Evolutionary conservation across 495 filamentous ascomycete species (phyloP), one percentile per base, ranked within the genome.

Genomic region (Trichoderma orchidacearum): DNA sequence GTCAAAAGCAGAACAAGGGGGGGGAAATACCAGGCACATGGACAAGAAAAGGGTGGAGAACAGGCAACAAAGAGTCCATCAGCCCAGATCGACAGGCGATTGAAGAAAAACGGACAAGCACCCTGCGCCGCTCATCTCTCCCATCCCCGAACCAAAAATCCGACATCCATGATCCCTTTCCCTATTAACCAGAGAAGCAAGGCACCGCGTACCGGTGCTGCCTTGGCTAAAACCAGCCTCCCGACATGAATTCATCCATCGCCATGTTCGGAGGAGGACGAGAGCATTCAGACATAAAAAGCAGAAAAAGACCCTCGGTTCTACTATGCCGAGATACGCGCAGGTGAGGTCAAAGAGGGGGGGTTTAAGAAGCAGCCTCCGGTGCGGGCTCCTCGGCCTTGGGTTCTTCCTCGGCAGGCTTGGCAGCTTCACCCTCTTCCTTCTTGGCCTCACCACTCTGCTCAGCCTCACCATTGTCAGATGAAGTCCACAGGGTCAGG

Each of bases 401-500:
- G 65, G 72, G 67, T 60, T 80, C 80, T 35, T 80, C 72, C 51
- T 68, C 66, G 27, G 30, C 38, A 35, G 45, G 45, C 53, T 70
- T 59, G 68, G 77, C 72, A 56, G 74, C 70, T 38, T 74, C 68
- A 66, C 79, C 73, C 50, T 78, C 70, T 63, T 81, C 78, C 61
- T 87, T 85, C 65, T 78, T 75, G 69, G 86, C 79, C 68, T 84
- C 79, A 11, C 76, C 67, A 58, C 75, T 69, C 52, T 71, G 64
- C 66, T 97, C 93, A 57, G 81, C 76, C 69, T 97, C 93, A 60
- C 80, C 83, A 64, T 83, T 87, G 66, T 97, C 93, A 51, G 91
- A 95, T 56, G 93, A 97, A 64, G 93, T 99, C 93, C 93, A 99
- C 68, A 99, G 86, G 62, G 93, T 99, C 60, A 99, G 80, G 80